phyloP scores from a whole-genome alignment of 106 monocot species.

The Platanthera zijinensis region DNA sequence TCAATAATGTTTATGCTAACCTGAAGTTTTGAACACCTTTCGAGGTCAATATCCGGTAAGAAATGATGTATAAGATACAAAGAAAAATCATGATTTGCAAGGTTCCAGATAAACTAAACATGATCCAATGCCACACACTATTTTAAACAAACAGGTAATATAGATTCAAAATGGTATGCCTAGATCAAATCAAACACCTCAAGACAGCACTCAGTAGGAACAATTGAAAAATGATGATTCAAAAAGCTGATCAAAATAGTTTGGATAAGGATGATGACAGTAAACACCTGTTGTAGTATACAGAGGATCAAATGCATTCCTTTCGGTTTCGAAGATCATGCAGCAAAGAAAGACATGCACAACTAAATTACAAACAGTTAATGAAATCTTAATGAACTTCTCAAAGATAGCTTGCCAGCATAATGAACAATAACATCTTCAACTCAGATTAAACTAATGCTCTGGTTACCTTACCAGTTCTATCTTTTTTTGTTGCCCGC shows the following conservation, averaged over 20 bases:
- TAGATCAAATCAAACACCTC: no score
- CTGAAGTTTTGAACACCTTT: neutral
- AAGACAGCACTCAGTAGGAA: no score
- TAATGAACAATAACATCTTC: neutral
- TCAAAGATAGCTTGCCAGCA: constrained; percentile 5
- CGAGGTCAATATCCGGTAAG: neutral
- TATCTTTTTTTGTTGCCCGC: constrained; percentile 12
- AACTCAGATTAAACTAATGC: neutral
- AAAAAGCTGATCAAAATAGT: no score
- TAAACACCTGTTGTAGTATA: neutral
- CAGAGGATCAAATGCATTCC: neutral
- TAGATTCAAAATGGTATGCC: neutral
- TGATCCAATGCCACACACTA: neutral
- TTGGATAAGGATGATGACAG: no score
- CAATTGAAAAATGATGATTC: no score
- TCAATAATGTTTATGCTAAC: neutral
- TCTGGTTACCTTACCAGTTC: constrained; percentile 21
- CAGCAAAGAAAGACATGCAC: neutral
- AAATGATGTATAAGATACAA: neutral
- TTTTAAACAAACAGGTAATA: neutral
- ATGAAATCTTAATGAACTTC: neutral
- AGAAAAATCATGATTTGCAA: neutral
- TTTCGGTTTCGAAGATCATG: neutral
- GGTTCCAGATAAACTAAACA: neutral
- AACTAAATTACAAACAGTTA: neutral